Evolutionary conservation across 495 filamentous ascomycete species (phyloP), one percentile per base, ranked within the genome.

Genomic region (Penicillium roqueforti): DNA sequence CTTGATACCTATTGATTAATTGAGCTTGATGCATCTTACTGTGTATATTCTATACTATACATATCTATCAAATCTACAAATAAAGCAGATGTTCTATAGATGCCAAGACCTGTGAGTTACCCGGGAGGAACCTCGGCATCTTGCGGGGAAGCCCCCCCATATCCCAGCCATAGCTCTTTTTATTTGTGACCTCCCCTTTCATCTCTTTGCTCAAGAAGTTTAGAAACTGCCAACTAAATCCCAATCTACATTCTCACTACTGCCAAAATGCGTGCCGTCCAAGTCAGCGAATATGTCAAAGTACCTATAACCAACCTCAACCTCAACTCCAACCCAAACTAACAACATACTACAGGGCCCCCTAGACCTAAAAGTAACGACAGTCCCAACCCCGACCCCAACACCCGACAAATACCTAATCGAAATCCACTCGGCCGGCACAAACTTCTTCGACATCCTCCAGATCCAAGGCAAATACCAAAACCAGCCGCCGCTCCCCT

Each of bases 381-480:
- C 78, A 41, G 80, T 95, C 20, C 84, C 91, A 36, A 84, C 87
- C 32, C 92, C 89, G 6, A 72, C 68, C 18, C 89, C 91, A 1
- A 68, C 71, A 3, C 58, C 81, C 38, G 78, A 86, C 64, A 82
- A 95, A 76, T 97, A 97, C 72, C 80, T 95, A 55, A 86, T 97
- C 68, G 81, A 84, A 67, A 86, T 97, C 66, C 89, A 92, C 71
- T 92, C 92, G 41, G 78, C 86, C 9, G 92, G 89, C 23, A 87
- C 89, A 59, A 97, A 97, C 73, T 97, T 96, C 83, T 97, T 96
- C 76, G 92, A 97, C 67, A 84, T 92, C 51, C 79, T 96, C 48
- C 91, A 96, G 61, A 91, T 95, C 66, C 84, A 84, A 57, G 91
- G 91, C 42, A 90, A 74, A 77, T 86, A 85, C 73, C 83, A 87